Base-by-base conservation (phyloP, 163 green algal species). In the Chlorella variabilis region DNA sequence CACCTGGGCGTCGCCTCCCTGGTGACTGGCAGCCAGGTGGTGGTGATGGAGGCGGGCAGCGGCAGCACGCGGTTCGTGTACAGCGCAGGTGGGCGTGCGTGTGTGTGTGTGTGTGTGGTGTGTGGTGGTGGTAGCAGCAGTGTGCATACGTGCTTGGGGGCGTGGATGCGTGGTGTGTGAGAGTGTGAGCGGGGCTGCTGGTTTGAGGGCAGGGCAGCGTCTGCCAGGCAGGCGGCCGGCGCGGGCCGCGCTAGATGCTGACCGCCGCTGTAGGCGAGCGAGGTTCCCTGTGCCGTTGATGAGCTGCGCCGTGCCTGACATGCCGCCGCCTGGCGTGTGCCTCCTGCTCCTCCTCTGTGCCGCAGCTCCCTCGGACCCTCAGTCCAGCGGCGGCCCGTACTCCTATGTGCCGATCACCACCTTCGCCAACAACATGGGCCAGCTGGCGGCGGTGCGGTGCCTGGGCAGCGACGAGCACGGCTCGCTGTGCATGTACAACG, bases 371-470 rank as follows among this genome's bases (percentile, higher is more conserved):
- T 71, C 33, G n/a, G 23, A 80, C 21, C 54, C 71, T 36, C 71
- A 33, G 36, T n/a, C 71, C 1, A 15, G 15, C 2, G 71, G 71
- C 25, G 71, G 73, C 21, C 73, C 41, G 11, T 59, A 80, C 56
- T 70, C 34, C 39, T 81, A 81, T 23, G 8, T 62, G n/a, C 75
- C 73, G 13, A 29, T 66, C 36, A 80, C 54, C 73, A 80, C n/a
- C 38, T 80, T 80, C 42, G 73, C 73, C 21, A 70, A 80, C 56
- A 27, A 49, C 73, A 27, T 33, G 21, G 75, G 75, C 17, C 75
- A 81, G 59, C 41, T 81, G 75, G 59, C 39, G 34, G 29, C 51
- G 7, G 59, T 81, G 59, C 75, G 75, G 18, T 81, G 75, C 75
- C 58, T 81, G 39, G 75, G 59, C n/a, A n/a, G 21, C 59, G 27